Base-by-base conservation (phyloP, 345 rosid species). In the Gossypium bickii region DNA sequence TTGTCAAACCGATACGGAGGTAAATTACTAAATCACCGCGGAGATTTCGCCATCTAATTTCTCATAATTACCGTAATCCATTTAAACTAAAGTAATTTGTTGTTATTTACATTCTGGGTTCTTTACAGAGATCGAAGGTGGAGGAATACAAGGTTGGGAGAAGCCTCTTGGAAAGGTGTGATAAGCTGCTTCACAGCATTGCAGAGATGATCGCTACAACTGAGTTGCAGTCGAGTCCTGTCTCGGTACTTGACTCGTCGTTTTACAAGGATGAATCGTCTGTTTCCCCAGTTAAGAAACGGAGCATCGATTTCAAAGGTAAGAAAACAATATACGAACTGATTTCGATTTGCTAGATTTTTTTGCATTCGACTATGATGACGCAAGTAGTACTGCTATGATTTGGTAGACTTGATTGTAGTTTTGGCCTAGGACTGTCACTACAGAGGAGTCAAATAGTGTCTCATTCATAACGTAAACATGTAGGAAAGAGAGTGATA, bases 221-320 rank as follows among this genome's bases (percentile, higher is more conserved):
- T 53, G 92, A 92, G 83, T 80, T 86, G 77, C 99, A 91, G 78
- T 96, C 98, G 67, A 93, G 98, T 83, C 99, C 99, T 0, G 94
- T 91, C 8, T 95, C 99, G 1, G 99, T 95, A 72, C 94, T 95
- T 15, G 97, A 95, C 77, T 81, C 90, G 20, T 90, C 92, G 15
- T 82, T 91, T 59, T 91, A 89, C 91, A 85, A 88, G 79, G 98
- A 93, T 58, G 97, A 91, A 74, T 87, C 86, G 55, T 91, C 90
- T 60, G 93, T 92, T 6, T 91, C 98, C 3, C 96, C 95, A 0
- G 82, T 90, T 41, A 86, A 86, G 94, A 93, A 91, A 86, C 94
- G 96, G 59, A 83, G 78, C 89, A 86, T 91, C 74, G 90, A 87
- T 70, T 89, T 92, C 79, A 81, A 85, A 85, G 97, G 56, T 51